phyloP scores from a whole-genome alignment of 1,284 basidiomycete species.

The Pisolithus thermaeus region DNA sequence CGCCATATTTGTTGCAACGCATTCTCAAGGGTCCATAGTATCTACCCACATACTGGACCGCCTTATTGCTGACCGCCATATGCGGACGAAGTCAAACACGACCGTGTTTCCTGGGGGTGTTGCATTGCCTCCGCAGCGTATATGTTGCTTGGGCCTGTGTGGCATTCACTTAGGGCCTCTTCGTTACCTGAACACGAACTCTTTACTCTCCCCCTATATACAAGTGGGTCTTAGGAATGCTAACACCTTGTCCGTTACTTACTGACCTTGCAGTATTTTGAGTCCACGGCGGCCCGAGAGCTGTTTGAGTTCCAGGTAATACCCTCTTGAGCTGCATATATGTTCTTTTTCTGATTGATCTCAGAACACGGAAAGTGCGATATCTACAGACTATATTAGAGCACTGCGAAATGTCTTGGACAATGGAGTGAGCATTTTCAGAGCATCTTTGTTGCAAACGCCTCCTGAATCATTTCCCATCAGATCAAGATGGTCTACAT shows the following conservation, averaged over 20 bases:
- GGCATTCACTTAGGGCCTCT: conserved; percentile 92
- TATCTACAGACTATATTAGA: conserved; percentile 72
- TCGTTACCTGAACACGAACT: conserved; percentile 77
- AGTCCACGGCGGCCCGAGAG: conserved; percentile 86
- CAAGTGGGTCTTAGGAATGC: conserved; percentile 41
- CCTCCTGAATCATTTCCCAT: background rate
- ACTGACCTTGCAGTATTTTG: conserved; percentile 67
- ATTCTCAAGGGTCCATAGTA: conserved; percentile 92
- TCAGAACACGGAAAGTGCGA: conserved; percentile 67
- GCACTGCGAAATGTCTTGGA: conserved; percentile 73
- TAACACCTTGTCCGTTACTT: conserved; percentile 10
- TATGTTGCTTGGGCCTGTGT: conserved; percentile 83
- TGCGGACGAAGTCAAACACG: conserved; percentile 49
- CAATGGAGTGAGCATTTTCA: conserved; percentile 54
- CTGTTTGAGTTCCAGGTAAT: conserved; percentile 92
- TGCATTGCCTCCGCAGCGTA: conserved; percentile 43
- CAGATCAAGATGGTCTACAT: conserved; percentile 85
- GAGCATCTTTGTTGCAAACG: background rate
- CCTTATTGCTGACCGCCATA: conserved; percentile 76
- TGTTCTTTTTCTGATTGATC: background rate
- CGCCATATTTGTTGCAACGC: conserved; percentile 87
- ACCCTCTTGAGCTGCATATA: conserved; percentile 6
- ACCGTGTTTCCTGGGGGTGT: conserved; percentile 14
- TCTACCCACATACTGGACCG: conserved; percentile 85
- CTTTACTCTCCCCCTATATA: conserved; percentile 81